Percentiles rank a stretch among this genome's conserved stretches.
phyloP scores from a whole-genome alignment of 192 early-diverging fungal species.

The Rhizophagus clarus region DNA sequence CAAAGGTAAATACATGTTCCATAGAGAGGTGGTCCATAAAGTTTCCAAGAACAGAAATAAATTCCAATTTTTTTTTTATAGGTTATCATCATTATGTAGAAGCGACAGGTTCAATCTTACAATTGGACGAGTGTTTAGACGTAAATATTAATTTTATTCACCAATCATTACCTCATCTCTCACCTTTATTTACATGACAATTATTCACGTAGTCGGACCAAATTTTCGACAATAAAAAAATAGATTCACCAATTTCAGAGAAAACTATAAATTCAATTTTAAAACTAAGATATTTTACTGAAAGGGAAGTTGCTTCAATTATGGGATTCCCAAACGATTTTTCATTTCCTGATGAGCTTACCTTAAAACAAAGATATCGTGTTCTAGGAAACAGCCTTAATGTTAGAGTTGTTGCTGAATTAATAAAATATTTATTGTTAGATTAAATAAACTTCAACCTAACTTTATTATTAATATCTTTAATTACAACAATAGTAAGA shows the following conservation, averaged over 20 bases:
- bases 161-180: background rate
- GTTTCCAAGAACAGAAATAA: too few species aligned
- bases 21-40: too few species aligned
- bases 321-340: conserved; percentile 82
- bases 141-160: conserved; percentile 37
- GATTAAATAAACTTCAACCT: conserved; percentile 7
- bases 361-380: conserved; percentile 76
- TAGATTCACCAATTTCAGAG: background rate
- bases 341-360: conserved; percentile 68
- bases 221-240: background rate
- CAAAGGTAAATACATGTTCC: conserved; percentile 48
- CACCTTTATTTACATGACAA: background rate
- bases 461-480: background rate
- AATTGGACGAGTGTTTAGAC: conserved; percentile 50
- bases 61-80: conserved; percentile 9
- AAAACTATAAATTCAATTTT: conserved; percentile 17
- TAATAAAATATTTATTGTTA: conserved; percentile 72
- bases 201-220: background rate
- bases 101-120: conserved; percentile 58
- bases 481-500: too few species aligned
- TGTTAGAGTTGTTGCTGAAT: conserved; percentile 73
- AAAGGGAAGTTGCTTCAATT: conserved; percentile 69
- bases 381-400: conserved; percentile 92
- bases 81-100: conserved; percentile 72
- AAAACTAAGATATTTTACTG: conserved; percentile 57